Conservation (phyloP, 106 monocot species). For the Hemerocallis citrina region DNA sequence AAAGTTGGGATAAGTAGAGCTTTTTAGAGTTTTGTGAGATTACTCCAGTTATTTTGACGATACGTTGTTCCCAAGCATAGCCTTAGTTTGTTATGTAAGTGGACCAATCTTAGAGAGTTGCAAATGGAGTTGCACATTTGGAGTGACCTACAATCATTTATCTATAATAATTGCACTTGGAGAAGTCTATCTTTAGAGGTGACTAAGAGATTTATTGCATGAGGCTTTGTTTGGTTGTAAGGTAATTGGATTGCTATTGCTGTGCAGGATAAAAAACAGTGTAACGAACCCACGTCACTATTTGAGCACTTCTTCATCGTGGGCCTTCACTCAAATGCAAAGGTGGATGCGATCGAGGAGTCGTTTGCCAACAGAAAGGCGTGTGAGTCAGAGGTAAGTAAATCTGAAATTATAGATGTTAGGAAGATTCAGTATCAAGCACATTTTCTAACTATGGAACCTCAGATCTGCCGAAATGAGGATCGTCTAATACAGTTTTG, state of each 20-base stretch:
- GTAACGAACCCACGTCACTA: constrained; percentile 57
- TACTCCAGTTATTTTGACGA: too few species aligned
- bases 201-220: neutral
- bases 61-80: too few species aligned
- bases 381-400: constrained; percentile 67
- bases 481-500: neutral
- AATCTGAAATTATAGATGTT: constrained; percentile 65
- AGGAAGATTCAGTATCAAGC: constrained; percentile 68
- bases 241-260: neutral
- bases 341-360: constrained; percentile 73
- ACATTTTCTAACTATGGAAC: constrained; percentile 55
- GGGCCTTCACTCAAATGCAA: constrained; percentile 82
- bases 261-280: constrained; percentile 54
- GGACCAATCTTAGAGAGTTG: too few species aligned
- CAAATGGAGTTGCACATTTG: too few species aligned
- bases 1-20: too few species aligned
- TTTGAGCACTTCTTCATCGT: constrained; percentile 92
- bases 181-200: neutral
- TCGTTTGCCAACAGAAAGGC: constrained; percentile 72
- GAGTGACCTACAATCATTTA: too few species aligned
- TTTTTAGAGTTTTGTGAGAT: too few species aligned
- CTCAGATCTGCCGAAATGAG: constrained; percentile 51
- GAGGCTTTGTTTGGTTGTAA: neutral
- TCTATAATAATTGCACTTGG: too few species aligned
- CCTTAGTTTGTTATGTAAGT: too few species aligned